Base-by-base conservation (phyloP, 306 rosid genomes). In the Lithocarpus polystachyus region DNA sequence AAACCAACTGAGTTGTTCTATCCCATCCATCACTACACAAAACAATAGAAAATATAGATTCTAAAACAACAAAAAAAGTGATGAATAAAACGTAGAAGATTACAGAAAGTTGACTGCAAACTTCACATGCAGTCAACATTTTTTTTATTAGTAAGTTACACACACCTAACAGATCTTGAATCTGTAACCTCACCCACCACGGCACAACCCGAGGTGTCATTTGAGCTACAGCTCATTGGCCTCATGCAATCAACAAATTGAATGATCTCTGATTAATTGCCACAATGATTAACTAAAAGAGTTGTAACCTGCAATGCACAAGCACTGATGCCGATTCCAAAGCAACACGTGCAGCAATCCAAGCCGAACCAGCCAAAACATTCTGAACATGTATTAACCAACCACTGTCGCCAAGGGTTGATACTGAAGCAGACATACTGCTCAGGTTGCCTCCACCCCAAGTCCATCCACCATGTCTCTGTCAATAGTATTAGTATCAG, bases 401-500 rank as follows among this genome's bases (percentile, higher is more conserved):
- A 71, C 98, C 99, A 88, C 92, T 91, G 83, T 95, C 98, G 81
- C 97, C 98, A 81, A 95, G 96, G 68, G 93, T 88, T 75, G 99
- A 91, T 73, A 95, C 99, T 23, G 98, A 93, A 84, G 97, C 90
- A 84, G 99, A 95, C 99, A 95, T 95, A 79, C 98, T 92, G 83
- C 98, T 93, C 56, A 95, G 92, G 81, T 95, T 95, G 64, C 99
- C 99, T 75, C 99, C 99, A 84, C 99, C 97, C 99, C 99, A 95
- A 52, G 89, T 95, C 82, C 93, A 93, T 56, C 94, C 99, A 76
- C 99, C 99, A 83, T 95, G 93, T 83, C 99, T 91, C 99, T 93
- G 84, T 70, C 75, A 77, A 83, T 51, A 79, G 56, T 82, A 68
- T 72, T 60, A 82, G 79, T 67, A 77, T 14, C 61, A 68, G 35